A percentile compares a stretch with the other conserved stretches of the same genome.
Conservation (phyloP, 352 stramenopile species). For the Phytophthora citricola region DNA sequence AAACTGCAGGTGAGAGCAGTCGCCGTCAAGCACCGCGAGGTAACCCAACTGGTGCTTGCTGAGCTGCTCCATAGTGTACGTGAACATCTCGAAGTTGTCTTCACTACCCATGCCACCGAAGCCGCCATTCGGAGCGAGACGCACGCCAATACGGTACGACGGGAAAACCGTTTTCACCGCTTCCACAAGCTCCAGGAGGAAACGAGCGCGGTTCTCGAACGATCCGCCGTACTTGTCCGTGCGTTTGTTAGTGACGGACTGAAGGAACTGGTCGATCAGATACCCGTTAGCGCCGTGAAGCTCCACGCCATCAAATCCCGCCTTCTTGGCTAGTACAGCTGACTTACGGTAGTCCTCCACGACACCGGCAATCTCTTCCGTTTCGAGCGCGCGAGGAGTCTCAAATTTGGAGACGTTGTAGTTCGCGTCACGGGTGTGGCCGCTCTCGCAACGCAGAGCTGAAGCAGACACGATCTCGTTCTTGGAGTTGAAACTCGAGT, state of each 20-base stretch:
- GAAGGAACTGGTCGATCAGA: conserved; percentile 90
- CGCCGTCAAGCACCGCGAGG: conserved; percentile 34
- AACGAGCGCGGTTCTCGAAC: conserved; percentile 45
- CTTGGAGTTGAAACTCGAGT: conserved; percentile 59
- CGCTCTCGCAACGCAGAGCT: conserved; percentile 23
- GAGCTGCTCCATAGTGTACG: conserved; percentile 42
- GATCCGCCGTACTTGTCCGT: conserved; percentile 64
- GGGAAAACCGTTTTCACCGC: conserved; percentile 43
- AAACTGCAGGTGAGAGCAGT: conserved; percentile 17
- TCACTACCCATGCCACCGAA: conserved; percentile 28
- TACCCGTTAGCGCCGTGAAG: conserved; percentile 92
- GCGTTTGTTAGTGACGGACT: conserved; percentile 71
- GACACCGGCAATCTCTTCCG: conserved; percentile 68
- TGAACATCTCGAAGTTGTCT: conserved; percentile 54
- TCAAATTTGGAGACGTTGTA: conserved; percentile 35
- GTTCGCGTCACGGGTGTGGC: conserved; percentile 36
- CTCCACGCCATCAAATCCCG: conserved; percentile 64
- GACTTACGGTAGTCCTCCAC: conserved; percentile 71
- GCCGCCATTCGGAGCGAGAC: conserved; percentile 34
- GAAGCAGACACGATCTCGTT: conserved; percentile 59
- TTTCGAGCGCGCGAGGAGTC: conserved; percentile 64
- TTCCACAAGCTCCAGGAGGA: conserved; percentile 76
- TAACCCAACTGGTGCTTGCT: conserved; percentile 43
- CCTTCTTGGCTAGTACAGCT: conserved; percentile 53
- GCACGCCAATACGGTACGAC: conserved; percentile 36